A percentile compares a stretch with the other conserved stretches of the same genome.
Evolutionary conservation across 148 eudicot genomes (phyloP).

Genomic region (Polygonum maritimum): DNA sequence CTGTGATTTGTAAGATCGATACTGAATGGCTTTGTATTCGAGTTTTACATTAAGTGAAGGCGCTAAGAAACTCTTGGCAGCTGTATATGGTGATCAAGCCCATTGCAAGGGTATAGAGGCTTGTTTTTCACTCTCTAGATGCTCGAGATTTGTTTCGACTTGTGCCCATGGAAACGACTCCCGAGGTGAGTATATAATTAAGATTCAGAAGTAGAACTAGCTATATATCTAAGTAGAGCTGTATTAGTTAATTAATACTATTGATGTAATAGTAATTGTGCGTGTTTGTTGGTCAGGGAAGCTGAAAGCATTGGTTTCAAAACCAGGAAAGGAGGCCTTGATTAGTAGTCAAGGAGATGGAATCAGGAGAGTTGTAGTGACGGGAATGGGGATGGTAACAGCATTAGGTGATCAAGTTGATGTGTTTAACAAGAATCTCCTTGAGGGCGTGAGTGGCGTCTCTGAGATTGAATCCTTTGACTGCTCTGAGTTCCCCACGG

Average conservation of each 20-base stretch:
- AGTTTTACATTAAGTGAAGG: background rate
- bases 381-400: slow-evolving; percentile 3
- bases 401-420: background rate
- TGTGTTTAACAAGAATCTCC: background rate
- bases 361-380: background rate
- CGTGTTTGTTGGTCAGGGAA: background rate
- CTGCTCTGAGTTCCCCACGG: slow-evolving; percentile 7
- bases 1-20: background rate
- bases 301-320: background rate
- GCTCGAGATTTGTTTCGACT: background rate
- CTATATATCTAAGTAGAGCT: too few species aligned
- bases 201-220: background rate
- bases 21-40: background rate
- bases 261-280: too few species aligned
- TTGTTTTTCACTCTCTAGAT: background rate
- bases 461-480: background rate
- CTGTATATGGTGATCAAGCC: background rate
- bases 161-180: background rate
- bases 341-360: background rate
- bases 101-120: background rate
- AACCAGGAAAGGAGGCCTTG: background rate
- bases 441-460: slow-evolving; percentile 1
- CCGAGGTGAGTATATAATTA: background rate
- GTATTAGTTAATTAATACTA: too few species aligned
- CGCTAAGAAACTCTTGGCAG: background rate